Evolutionary conservation across 768 basidiomycete genomes (phyloP), one percentile per base, ranked within the genome.

Genomic region (Lentinula boryana): DNA sequence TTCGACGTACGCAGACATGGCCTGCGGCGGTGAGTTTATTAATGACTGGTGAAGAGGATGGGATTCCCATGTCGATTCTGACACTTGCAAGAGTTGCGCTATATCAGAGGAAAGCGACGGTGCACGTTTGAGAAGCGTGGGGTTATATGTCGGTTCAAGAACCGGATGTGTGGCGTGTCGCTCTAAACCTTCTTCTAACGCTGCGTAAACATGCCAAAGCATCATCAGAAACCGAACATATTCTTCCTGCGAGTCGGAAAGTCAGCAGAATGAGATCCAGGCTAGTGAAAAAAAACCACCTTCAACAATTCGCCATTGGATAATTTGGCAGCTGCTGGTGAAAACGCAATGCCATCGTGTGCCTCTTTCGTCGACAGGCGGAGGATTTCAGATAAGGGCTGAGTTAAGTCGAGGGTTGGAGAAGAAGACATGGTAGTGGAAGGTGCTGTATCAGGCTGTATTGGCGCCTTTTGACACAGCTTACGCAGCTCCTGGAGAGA

Each of bases 191-290:
- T 71, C 70, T 68, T 88, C 86, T 49, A 89, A 75, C 8, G 80
- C 74, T 89, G 83, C 76, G 74, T 93, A 94, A 31, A 93, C 74
- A 65, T 89, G 81, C 84, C 87, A 91, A 23, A 93, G 81, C 77
- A 88, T 84, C 77, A 91, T 85, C 48, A 91, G 77, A 72, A 84
- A 88, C 52, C 81, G 78, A 15, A 85, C 72, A 69, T 92, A 92
- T 68, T 89, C 88, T 46, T 82, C 78, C 55, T 56, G 36, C 5
- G 15, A 21, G 16, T 5, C 21, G 15, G 38, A 10, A 5, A 31
- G 13, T 43, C 6, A 31, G 15, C 40, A 35, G 1, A 36, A 21
- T 35, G 9, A 4, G 8, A 32, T 40, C n/a, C n/a, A 55, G 18
- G 40, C 1, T 9, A 40, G 7, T 2, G 36, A 8, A 6, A 18